A percentile compares a stretch with the other conserved stretches of the same genome.
phyloP scores from a whole-genome alignment of 2,329 filamentous ascomycete species.

The Coniochaeta hoffmannii region DNA sequence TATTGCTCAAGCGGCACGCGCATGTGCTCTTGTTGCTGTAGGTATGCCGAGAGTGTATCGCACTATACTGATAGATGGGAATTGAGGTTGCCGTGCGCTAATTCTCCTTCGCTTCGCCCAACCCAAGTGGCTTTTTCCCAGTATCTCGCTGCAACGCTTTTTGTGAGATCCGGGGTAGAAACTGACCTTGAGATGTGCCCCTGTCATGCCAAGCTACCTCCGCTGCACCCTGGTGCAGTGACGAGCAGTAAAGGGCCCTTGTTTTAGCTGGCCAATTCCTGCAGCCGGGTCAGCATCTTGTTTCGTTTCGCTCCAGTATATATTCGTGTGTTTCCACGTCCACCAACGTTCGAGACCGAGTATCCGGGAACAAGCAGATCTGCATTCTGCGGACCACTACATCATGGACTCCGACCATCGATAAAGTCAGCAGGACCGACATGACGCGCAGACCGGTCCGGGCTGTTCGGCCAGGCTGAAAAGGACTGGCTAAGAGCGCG shows the following conservation, averaged over 20 bases:
- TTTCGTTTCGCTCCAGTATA: neutral
- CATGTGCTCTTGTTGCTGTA: neutral
- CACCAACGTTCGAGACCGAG: neutral
- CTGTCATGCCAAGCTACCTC: conserved; percentile 20
- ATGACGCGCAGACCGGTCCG: no score
- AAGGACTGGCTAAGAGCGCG: neutral
- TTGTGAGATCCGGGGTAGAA: conserved; percentile 16
- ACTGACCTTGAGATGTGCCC: conserved; percentile 20
- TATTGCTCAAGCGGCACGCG: neutral
- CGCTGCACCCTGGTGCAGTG: conserved; percentile 14
- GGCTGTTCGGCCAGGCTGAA: neutral
- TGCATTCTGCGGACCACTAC: neutral
- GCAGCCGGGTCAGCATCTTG: conserved; percentile 14
- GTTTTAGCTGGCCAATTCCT: conserved; percentile 13
- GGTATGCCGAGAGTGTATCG: neutral
- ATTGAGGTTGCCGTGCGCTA: neutral
- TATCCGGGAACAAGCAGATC: neutral
- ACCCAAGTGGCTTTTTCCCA: neutral
- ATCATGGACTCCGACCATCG: neutral
- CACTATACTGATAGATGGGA: neutral
- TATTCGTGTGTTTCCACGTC: neutral
- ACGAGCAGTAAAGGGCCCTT: conserved; percentile 7
- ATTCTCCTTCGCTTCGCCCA: neutral
- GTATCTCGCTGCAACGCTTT: neutral
- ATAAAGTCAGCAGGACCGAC: neutral